Conservation (phyloP, 2,329 filamentous ascomycete species). For the Pseudogymnoascus sp. region DNA sequence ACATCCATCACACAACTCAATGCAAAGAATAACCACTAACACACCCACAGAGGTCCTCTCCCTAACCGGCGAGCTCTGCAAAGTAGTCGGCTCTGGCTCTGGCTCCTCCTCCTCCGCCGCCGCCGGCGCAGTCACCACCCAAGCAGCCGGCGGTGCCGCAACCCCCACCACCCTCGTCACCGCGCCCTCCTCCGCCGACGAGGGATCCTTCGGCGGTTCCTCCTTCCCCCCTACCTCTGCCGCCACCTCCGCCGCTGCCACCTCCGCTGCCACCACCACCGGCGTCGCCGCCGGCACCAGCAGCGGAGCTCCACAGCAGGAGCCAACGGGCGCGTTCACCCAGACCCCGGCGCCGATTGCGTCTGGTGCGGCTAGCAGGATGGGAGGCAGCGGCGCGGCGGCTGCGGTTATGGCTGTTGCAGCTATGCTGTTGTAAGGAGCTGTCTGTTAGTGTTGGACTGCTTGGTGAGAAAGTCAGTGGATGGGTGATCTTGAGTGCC, state of each 20-base stretch:
- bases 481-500: background rate
- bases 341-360: background rate
- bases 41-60: background rate
- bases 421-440: background rate
- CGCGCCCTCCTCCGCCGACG: background rate
- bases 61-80: slow-evolving; percentile 1
- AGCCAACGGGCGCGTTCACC: background rate
- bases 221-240: background rate
- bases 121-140: background rate
- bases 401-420: background rate
- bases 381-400: background rate
- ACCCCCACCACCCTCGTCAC: background rate
- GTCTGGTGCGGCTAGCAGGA: background rate
- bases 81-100: background rate
- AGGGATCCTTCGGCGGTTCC: background rate
- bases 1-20: too few species aligned
- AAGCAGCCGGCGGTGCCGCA: background rate
- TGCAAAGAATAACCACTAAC: background rate
- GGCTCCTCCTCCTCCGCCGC: background rate
- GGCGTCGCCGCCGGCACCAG: background rate
- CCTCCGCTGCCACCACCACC: background rate
- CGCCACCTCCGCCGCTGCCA: background rate
- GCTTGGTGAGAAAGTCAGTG: background rate
- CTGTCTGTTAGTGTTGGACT: background rate
- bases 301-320: background rate